phyloP scores from a whole-genome alignment of 257 asterid species.

The Ehretia macrophylla region DNA sequence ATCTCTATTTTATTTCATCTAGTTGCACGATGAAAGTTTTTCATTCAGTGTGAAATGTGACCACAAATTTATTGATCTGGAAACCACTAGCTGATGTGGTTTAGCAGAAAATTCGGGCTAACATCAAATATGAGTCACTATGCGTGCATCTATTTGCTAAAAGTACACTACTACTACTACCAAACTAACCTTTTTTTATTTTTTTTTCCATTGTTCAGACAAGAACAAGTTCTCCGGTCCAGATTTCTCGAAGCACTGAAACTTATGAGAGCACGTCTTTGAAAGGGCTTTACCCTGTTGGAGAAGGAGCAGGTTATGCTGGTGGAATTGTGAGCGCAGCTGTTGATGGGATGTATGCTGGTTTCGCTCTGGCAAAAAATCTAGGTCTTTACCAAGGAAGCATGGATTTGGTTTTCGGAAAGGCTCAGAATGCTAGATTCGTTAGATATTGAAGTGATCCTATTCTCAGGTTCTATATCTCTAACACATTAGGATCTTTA shows the following conservation, averaged over 20 bases:
- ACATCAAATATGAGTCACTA: no score
- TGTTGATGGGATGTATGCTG: slow-evolving; percentile 87
- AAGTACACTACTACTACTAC: background rate
- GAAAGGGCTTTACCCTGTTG: slow-evolving; percentile 84
- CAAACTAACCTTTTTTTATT: background rate
- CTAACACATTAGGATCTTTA: background rate
- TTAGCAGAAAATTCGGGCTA: no score
- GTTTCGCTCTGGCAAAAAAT: slow-evolving; percentile 68
- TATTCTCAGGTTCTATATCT: background rate
- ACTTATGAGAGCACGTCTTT: slow-evolving; percentile 76
- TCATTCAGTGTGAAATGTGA: slow-evolving; percentile 1
- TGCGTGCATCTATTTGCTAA: background rate
- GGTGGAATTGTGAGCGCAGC: slow-evolving; percentile 97
- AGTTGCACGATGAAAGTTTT: background rate
- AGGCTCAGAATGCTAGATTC: slow-evolving; percentile 50
- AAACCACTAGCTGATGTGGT: no score
- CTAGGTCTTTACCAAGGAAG: slow-evolving; percentile 58
- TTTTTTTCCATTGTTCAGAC: slow-evolving; percentile 38
- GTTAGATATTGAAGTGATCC: slow-evolving; percentile 43
- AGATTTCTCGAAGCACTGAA: slow-evolving; percentile 55
- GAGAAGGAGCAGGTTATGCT: slow-evolving; percentile 96
- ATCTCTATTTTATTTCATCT: background rate
- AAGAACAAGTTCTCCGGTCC: slow-evolving; percentile 90
- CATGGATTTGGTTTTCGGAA: slow-evolving; percentile 48
- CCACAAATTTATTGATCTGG: background rate